phyloP scores from a whole-genome alignment of 495 filamentous ascomycete genomes.

The Penicillium bovifimosum region DNA sequence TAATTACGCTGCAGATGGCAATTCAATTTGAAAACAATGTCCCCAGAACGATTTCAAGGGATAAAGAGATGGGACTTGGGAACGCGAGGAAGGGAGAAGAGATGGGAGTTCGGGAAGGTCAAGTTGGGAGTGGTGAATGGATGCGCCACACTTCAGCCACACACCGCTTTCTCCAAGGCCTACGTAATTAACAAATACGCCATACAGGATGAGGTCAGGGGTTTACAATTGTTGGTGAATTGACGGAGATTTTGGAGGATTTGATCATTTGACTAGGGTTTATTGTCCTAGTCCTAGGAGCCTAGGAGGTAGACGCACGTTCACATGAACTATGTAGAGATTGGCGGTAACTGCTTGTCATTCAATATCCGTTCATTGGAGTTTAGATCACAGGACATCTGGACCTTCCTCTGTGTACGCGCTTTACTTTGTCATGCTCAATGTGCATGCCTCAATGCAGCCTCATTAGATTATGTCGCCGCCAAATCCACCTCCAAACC shows the following conservation, averaged over 20 bases:
- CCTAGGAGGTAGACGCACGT: too few relatives aligned
- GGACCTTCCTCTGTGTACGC: too few relatives aligned
- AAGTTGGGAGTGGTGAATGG: slow-evolving; percentile 24
- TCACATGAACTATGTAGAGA: too few relatives aligned
- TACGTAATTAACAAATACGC: slow-evolving; percentile 2
- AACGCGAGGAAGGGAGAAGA: slow-evolving; percentile 24
- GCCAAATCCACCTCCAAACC: slow-evolving; percentile 58
- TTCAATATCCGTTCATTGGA: too few relatives aligned
- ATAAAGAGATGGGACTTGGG: slow-evolving; percentile 16
- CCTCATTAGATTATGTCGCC: slow-evolving; percentile 62
- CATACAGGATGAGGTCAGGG: background rate
- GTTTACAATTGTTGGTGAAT: background rate
- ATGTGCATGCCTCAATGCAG: slow-evolving; percentile 36
- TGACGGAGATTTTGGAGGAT: too few relatives aligned
- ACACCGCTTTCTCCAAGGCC: slow-evolving; percentile 15
- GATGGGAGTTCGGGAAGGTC: slow-evolving; percentile 25
- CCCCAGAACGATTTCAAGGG: slow-evolving; percentile 21
- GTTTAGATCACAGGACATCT: background rate
- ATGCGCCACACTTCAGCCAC: slow-evolving; percentile 28
- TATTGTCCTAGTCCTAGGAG: too few relatives aligned
- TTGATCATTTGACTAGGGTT: too few relatives aligned
- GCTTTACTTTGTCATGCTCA: background rate
- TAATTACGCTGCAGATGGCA: slow-evolving; percentile 10
- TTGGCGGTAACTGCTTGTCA: background rate
- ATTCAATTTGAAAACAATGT: slow-evolving; percentile 14